Evolutionary conservation across 441 rosid species (phyloP).

Genomic region (Raphanus hybrid): DNA sequence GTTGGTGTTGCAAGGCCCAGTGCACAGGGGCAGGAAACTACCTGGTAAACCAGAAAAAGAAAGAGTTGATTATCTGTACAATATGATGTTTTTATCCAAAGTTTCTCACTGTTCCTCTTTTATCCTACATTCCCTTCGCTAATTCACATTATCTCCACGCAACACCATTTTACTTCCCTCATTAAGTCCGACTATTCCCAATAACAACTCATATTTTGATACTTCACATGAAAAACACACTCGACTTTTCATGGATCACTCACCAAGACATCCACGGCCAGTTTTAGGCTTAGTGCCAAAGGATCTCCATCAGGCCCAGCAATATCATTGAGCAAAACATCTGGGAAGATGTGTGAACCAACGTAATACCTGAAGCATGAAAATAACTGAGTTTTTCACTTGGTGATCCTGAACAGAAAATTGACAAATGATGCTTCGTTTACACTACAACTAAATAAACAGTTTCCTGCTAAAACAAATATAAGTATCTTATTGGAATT

Average conservation of each 20-base stretch:
- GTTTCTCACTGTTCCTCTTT: background rate
- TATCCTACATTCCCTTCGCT: background rate
- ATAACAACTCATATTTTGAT: constrained; percentile 1
- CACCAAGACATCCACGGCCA: constrained; percentile 96
- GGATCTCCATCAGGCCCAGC: constrained; percentile 93
- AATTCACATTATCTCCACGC: constrained; percentile 14
- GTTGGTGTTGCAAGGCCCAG: constrained; percentile 98
- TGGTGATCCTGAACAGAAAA: constrained; percentile 9
- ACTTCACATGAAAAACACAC: constrained; percentile 18
- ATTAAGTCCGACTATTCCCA: constrained; percentile 1
- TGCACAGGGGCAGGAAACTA: constrained; percentile 97
- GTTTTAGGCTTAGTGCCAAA: constrained; percentile 91
- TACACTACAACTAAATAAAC: constrained; percentile 9
- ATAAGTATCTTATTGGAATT: constrained; percentile 13
- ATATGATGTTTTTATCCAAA: background rate
- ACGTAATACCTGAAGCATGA: constrained; percentile 71
- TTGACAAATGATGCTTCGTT: constrained; percentile 2
- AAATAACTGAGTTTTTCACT: constrained; percentile 19
- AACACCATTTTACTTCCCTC: background rate
- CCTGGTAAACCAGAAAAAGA: constrained; percentile 53
- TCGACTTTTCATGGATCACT: constrained; percentile 42
- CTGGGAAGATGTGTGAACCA: constrained; percentile 87
- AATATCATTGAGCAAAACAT: constrained; percentile 92
- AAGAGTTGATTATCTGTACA: background rate
- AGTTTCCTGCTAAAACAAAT: constrained; percentile 15